phyloP scores from a whole-genome alignment of 2,329 filamentous ascomycete genomes.

The Exophiala calicioides region DNA sequence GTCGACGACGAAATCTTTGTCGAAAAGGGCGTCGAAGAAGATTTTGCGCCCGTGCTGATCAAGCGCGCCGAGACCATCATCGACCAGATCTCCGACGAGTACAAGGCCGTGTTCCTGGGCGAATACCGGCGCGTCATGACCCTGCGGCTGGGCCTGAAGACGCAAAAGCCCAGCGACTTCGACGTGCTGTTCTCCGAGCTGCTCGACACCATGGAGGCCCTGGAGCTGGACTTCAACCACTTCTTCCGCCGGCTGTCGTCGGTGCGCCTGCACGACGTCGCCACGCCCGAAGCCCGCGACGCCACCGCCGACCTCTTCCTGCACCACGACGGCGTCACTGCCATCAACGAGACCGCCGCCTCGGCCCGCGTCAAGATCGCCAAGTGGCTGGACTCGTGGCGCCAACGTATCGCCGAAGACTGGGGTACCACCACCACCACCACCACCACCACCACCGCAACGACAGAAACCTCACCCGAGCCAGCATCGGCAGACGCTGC shows the following conservation, averaged over 20 bases:
- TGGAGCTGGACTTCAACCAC: slow-evolving; percentile 90
- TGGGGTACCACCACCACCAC: slow-evolving; percentile 59
- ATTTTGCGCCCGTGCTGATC: slow-evolving; percentile 69
- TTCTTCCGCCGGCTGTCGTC: slow-evolving; percentile 80
- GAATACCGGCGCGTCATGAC: slow-evolving; percentile 90
- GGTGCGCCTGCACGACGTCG: slow-evolving; percentile 63
- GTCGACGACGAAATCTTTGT: slow-evolving; percentile 74
- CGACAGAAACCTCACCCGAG: too few species aligned
- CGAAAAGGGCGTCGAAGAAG: slow-evolving; percentile 69
- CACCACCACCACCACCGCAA: too few species aligned
- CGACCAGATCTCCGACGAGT: slow-evolving; percentile 78
- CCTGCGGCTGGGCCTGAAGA: slow-evolving; percentile 72
- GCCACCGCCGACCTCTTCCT: slow-evolving; percentile 75
- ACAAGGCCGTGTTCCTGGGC: slow-evolving; percentile 79
- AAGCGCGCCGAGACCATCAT: slow-evolving; percentile 83
- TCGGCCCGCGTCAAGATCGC: slow-evolving; percentile 68
- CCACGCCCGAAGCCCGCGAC: slow-evolving; percentile 63
- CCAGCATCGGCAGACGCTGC: slow-evolving; percentile 58
- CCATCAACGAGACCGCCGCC: slow-evolving; percentile 59
- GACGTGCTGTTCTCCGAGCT: slow-evolving; percentile 76
- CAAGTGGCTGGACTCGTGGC: slow-evolving; percentile 81
- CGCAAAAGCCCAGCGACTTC: slow-evolving; percentile 71
- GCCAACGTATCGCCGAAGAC: slow-evolving; percentile 69
- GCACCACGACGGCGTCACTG: slow-evolving; percentile 69
- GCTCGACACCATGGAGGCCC: slow-evolving; percentile 75